Conservation (phyloP, 1,284 basidiomycete genomes). For the Ganoderma resinaceum region DNA sequence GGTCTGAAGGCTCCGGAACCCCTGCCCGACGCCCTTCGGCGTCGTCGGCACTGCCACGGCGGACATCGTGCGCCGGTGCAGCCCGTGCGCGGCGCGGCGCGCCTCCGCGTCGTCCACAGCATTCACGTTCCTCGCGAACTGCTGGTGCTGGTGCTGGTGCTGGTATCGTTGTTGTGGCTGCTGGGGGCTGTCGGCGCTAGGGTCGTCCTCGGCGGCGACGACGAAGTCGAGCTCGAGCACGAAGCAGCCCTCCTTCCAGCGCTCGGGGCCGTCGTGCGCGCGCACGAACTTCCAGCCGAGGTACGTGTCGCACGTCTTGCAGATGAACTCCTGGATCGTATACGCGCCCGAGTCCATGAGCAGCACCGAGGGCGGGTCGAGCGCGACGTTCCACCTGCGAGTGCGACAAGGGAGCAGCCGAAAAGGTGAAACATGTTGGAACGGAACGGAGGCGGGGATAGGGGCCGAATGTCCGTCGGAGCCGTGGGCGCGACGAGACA, state of each 20-base stretch:
- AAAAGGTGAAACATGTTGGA: no score
- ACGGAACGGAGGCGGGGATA: neutral
- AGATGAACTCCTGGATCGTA: constrained; percentile 62
- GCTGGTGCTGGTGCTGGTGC: no score
- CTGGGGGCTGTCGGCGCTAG: neutral
- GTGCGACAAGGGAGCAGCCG: no score
- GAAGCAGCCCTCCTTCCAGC: constrained; percentile 67
- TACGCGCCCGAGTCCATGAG: constrained; percentile 71
- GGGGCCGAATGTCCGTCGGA: neutral
- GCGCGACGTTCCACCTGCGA: constrained; percentile 34
- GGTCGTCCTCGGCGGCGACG: neutral
- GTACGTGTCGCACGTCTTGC: constrained; percentile 54
- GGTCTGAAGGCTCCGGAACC: constrained; percentile 19
- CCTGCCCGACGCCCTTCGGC: constrained; percentile 20
- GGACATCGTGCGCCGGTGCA: constrained; percentile 24
- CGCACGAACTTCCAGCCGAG: constrained; percentile 70
- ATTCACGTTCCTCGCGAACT: no score
- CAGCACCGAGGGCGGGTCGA: constrained; percentile 45
- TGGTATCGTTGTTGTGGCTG: no score
- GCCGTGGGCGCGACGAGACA: neutral
- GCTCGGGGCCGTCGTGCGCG: constrained; percentile 61
- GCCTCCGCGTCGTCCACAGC: no score
- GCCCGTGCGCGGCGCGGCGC: neutral
- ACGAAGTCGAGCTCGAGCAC: constrained; percentile 62
- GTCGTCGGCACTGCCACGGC: constrained; percentile 3